Evolutionary conservation across 352 stramenopile species (phyloP).

Genomic region (Globisporangium viniferum): DNA sequence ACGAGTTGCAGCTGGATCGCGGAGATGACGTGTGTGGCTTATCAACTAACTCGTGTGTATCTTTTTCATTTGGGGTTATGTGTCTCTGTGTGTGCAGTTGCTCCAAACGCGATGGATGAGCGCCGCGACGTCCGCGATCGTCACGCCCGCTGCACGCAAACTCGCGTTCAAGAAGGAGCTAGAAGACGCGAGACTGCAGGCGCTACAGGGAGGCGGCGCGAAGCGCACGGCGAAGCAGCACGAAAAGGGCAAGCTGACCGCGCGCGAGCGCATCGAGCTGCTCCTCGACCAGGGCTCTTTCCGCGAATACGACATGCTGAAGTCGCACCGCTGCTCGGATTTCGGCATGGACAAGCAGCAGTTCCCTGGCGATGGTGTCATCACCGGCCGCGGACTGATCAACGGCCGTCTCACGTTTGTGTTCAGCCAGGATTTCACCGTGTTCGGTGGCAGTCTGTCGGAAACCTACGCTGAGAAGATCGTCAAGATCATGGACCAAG

Average conservation of each 20-base stretch:
- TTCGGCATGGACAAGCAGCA: slow-evolving; percentile 96
- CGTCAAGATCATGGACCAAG: slow-evolving; percentile 99
- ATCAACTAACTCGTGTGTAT: neutral
- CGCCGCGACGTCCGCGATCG: slow-evolving; percentile 30
- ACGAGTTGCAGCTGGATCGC: neutral
- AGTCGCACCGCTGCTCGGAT: slow-evolving; percentile 94
- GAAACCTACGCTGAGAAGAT: slow-evolving; percentile 98
- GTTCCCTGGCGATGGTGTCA: slow-evolving; percentile 94
- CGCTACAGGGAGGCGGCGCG: slow-evolving; percentile 23
- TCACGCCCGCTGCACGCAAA: slow-evolving; percentile 61
- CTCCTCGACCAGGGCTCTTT: slow-evolving; percentile 96
- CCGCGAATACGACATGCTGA: slow-evolving; percentile 96
- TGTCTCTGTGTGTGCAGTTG: slow-evolving; percentile 3
- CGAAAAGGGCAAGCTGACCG: slow-evolving; percentile 95
- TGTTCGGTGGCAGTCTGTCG: slow-evolving; percentile 95
- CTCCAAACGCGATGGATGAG: slow-evolving; percentile 41
- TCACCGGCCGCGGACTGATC: slow-evolving; percentile 93
- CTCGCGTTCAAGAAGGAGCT: slow-evolving; percentile 71
- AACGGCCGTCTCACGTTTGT: slow-evolving; percentile 96
- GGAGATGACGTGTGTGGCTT: neutral
- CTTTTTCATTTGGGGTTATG: neutral
- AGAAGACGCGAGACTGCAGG: slow-evolving; percentile 60
- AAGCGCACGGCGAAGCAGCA: slow-evolving; percentile 88
- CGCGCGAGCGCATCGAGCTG: slow-evolving; percentile 93
- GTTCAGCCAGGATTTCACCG: slow-evolving; percentile 98